These are phyloP conservation scores for Russula sp. DNA, from an alignment of 768 basidiomycete species.

Conservation along the genomic window DNA sequence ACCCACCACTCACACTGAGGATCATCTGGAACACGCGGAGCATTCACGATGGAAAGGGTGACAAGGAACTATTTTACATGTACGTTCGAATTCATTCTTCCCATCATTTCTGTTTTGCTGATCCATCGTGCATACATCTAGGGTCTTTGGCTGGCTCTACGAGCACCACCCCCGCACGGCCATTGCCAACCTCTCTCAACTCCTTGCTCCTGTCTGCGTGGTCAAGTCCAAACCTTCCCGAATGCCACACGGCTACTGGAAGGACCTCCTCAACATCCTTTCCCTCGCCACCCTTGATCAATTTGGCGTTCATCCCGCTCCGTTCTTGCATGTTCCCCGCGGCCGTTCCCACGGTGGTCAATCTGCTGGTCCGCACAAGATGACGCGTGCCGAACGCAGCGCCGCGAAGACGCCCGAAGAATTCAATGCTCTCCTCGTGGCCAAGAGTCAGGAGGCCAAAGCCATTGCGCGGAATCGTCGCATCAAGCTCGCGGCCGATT, in stretches of 20 bases:
- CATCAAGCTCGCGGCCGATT: conserved; percentile 20
- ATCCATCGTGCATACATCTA: conserved; percentile 15
- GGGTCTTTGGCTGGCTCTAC: conserved; percentile 62
- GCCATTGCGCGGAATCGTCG: conserved; percentile 21
- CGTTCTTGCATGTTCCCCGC: conserved; percentile 2
- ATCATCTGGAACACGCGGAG: conserved; percentile 64
- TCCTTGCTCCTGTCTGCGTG: conserved; percentile 25
- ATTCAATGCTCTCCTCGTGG: background rate
- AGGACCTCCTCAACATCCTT: conserved; percentile 65
- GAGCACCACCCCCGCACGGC: conserved; percentile 63
- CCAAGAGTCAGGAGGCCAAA: conserved; percentile 20
- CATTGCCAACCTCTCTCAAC: conserved; percentile 38
- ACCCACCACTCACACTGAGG: conserved; percentile 49
- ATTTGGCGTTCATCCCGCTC: conserved; percentile 28
- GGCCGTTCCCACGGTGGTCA: background rate
- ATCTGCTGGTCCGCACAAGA: background rate
- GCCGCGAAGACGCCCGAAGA: conserved; percentile 8
- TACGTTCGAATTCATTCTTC: conserved; percentile 24
- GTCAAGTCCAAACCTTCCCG: conserved; percentile 24
- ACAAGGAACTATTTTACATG: conserved; percentile 55
- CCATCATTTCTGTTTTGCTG: background rate
- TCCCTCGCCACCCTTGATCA: conserved; percentile 50
- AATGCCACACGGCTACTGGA: conserved; percentile 61
- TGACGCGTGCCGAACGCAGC: conserved; percentile 23
- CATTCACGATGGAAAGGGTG: conserved; percentile 62